Evolutionary conservation across 1,284 basidiomycete genomes (phyloP).

Genomic region (Phlebopus sp.): DNA sequence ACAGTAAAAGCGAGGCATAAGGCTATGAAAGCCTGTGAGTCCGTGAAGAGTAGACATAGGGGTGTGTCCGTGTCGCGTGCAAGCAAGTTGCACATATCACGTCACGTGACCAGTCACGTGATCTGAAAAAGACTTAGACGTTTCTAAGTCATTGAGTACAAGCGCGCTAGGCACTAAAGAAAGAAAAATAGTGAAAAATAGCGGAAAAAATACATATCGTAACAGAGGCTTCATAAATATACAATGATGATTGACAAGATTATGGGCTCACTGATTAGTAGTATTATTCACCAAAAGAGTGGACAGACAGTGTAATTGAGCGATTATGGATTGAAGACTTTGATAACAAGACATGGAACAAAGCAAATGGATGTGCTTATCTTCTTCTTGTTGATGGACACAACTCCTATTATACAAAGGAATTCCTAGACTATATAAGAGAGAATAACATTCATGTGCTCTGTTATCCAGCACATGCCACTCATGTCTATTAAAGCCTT

Average conservation of each 20-base stretch:
- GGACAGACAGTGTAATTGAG: conserved; percentile 40
- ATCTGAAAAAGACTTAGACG: no score
- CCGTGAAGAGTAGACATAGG: no score
- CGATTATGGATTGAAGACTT: conserved; percentile 30
- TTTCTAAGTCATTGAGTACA: no score
- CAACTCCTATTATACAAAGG: conserved; percentile 29
- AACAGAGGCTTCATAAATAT: conserved; percentile 21
- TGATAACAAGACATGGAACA: conserved; percentile 19
- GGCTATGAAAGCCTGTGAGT: no score
- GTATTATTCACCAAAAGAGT: conserved; percentile 34
- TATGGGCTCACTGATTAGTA: no score
- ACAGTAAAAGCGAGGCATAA: no score
- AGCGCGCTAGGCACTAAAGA: no score
- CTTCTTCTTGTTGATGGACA: conserved; percentile 35
- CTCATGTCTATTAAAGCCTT: conserved; percentile 33
- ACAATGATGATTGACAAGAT: conserved; percentile 15
- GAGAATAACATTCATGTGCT: conserved; percentile 27
- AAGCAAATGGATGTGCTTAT: conserved; percentile 12
- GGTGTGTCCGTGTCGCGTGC: no score
- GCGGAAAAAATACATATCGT: no score
- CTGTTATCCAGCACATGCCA: conserved; percentile 33
- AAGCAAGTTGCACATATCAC: no score
- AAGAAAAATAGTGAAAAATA: no score
- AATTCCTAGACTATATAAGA: conserved; percentile 28
- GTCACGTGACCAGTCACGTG: no score